Evolutionary conservation across 495 filamentous ascomycete species (phyloP), one percentile per base, ranked within the genome.

Genomic region (Cercophora scortea): DNA sequence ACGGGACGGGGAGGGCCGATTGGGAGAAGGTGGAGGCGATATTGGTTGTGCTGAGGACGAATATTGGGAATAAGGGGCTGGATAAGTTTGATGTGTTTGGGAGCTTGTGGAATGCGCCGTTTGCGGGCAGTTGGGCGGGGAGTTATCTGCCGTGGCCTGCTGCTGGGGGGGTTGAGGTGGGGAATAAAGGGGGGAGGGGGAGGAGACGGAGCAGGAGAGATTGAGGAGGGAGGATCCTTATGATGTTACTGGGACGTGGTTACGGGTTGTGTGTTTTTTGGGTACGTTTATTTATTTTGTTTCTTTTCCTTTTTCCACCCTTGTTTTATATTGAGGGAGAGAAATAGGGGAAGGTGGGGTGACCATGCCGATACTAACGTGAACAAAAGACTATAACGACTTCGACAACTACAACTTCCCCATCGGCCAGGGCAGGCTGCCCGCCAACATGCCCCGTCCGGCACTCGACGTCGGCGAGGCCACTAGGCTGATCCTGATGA

Each of bases 21-120:
- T 88, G 84, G 84, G 84, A 88, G 61, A 85, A 81, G 68, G 62
- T 85, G 17, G 84, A 88, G 56, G 79, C 82, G 0, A 72, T 85
- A 33, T 71, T 84, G 75, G 61, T 87, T 0, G 75, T 84, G 32
- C 59, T 86, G 12, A 72, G 72, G 5, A 68, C 71, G 45, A 86
- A 85, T 58, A 67, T 84, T 40, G 57, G 61, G 41, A 52, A 57
- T 13, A 77, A 78, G 50, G 61, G 68, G 16, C 60, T 75, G 10
- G 68, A 73, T n/a, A 61, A 58, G 4, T 66, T 64, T 11, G 65
- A 64, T 6, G 59, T 68, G 38, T 77, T 79, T 49, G 58, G 55
- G 41, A 71, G 68, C 15, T 57, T 75, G 16, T 84, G 81, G 77
- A 61, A 64, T 33, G 58, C 55, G 5, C 75, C 79, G 0, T 85